Conservation (phyloP, 129 eudicot genomes). For the Flaveria trinervia region DNA sequence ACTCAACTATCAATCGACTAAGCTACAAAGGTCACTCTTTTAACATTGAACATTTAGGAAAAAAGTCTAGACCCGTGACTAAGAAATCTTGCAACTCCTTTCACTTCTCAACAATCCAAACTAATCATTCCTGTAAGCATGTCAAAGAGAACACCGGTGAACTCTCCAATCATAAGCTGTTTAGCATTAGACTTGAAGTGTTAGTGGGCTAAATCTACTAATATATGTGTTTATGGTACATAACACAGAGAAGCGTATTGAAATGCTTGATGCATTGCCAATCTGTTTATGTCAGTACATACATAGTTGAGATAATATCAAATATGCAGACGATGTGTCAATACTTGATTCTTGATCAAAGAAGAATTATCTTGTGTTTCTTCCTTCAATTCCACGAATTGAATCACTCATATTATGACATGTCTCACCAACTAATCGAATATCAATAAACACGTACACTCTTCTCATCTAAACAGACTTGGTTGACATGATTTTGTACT, state of each 20-base stretch:
- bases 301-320: not conserved
- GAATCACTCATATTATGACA: constrained; percentile 15
- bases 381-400: constrained; percentile 10
- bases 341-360: constrained; percentile 15
- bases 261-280: constrained; percentile 20
- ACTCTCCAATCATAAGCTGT: constrained; percentile 24
- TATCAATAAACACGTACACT: constrained; percentile 3
- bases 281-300: constrained; percentile 1
- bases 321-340: not conserved
- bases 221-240: not conserved
- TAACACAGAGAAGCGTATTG: not conserved
- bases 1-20: constrained; percentile 13
- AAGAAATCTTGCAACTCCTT: constrained; percentile 30
- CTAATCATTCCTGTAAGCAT: constrained; percentile 8
- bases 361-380: not conserved
- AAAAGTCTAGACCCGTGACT: constrained; percentile 17
- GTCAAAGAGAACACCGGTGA: constrained; percentile 13
- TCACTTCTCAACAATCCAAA: constrained; percentile 26
- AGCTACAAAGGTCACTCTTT: constrained; percentile 18
- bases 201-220: constrained; percentile 10
- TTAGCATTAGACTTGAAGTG: constrained; percentile 18
- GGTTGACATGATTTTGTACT: constrained; percentile 11
- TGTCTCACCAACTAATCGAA: constrained; percentile 20
- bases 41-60: not conserved
- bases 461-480: constrained; percentile 14